These are phyloP conservation scores for Blepharisma japonicum DNA, from an alignment of 73 alveolate species.

Conservation along the genomic window DNA sequence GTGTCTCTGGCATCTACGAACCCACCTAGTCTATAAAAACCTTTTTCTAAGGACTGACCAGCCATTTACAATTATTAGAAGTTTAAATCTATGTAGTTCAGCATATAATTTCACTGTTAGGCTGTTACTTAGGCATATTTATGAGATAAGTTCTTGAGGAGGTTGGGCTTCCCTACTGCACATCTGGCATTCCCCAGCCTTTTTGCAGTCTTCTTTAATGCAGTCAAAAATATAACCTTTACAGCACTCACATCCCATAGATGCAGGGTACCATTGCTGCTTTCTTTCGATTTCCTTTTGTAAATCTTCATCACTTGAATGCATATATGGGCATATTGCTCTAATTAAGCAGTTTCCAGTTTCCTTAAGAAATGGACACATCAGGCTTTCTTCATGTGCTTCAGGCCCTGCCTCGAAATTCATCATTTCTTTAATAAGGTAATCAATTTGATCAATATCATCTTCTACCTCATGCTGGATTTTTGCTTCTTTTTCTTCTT, in stretches of 20 bases:
- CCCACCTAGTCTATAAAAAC: slow-evolving; percentile 19
- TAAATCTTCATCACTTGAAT: neutral
- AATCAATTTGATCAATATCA: neutral
- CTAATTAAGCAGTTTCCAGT: neutral
- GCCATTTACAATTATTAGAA: too few species aligned
- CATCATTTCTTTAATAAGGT: neutral
- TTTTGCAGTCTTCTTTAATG: neutral
- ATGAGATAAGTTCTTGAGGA: too few species aligned
- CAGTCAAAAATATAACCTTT: neutral
- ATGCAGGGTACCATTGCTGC: neutral
- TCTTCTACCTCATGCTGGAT: neutral
- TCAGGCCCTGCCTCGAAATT: neutral
- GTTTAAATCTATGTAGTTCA: too few species aligned
- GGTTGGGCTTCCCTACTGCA: neutral
- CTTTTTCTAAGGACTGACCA: too few species aligned
- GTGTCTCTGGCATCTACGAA: slow-evolving; percentile 60
- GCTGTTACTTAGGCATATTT: too few species aligned
- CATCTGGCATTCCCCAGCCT: neutral
- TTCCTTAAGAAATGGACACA: slow-evolving; percentile 3
- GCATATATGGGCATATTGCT: neutral
- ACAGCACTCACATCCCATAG: neutral
- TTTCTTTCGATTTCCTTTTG: neutral
- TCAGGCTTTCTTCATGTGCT: neutral
- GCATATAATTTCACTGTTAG: too few species aligned
- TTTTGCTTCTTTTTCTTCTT: too few species aligned